These are phyloP conservation scores for Dryas alaskensis DNA, from an alignment of 306 rosid species.

Conservation along the genomic window DNA sequence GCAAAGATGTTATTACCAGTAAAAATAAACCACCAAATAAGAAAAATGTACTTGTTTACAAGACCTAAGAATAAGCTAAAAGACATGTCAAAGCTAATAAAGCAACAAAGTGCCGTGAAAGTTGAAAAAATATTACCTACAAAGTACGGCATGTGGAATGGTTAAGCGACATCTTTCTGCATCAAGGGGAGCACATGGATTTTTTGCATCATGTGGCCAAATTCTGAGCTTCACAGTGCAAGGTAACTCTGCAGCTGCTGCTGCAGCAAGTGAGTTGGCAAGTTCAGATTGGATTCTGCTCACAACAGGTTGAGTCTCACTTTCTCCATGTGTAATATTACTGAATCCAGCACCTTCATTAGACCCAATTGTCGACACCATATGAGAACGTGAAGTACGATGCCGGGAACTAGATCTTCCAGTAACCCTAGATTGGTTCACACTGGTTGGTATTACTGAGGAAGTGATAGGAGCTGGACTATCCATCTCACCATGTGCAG, in stretches of 20 bases:
- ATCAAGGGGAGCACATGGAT: conserved; percentile 67
- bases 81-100: not conserved
- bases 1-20: not conserved
- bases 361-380: conserved; percentile 46
- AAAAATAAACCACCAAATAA: not conserved
- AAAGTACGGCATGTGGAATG: conserved; percentile 92
- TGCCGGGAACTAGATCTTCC: conserved; percentile 60
- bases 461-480: conserved; percentile 40
- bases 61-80: conserved; percentile 9
- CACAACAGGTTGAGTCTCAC: conserved; percentile 64
- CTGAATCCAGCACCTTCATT: conserved; percentile 46
- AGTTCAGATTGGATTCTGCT: conserved; percentile 79
- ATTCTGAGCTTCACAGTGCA: conserved; percentile 93
- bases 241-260: conserved; percentile 91
- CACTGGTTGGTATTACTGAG: conserved; percentile 49
- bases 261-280: conserved; percentile 78
- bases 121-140: conserved; percentile 57
- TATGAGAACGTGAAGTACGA: conserved; percentile 54
- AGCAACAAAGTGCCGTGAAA: not conserved
- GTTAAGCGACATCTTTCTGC: conserved; percentile 67
- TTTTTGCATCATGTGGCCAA: conserved; percentile 83
- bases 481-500: conserved; percentile 43
- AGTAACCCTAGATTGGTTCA: conserved; percentile 54
- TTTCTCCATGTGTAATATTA: conserved; percentile 44
- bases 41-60: not conserved